Base-by-base conservation (phyloP, 176 grass and related monocot genomes). In the Cymbopogon citratus region DNA sequence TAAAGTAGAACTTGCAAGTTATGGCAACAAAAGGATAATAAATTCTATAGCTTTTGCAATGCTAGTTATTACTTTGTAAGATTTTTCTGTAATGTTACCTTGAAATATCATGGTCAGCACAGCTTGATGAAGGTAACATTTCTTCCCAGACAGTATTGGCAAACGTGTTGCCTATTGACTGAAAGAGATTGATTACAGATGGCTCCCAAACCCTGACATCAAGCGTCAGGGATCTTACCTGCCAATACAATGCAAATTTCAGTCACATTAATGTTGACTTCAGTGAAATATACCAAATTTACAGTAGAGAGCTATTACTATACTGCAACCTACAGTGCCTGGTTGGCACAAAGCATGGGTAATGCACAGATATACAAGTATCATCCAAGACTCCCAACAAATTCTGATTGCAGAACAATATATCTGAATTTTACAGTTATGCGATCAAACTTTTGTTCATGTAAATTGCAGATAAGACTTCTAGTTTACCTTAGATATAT, bases 191-290 rank as follows among this genome's bases (percentile, higher is more conserved):
- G 71, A 99, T 99, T 75, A 99, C 96, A 63, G 96, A 99, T 71
- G 80, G 80, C 80, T 99, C 96, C 96, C 96, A 99, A 49, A 91
- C 96, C 87, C 89, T 89, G 77, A 99, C 96, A 90, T 99, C 96
- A 89, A 99, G 96, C 38, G 96, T 99, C 82, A 99, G 87, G 69
- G 96, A 99, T 84, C 96, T 89, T 81, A 99, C 96, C 96, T 99
- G 87, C 16, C 77, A 91, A 76, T 74, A 49, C 40, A 87, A 78
- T 27, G 61, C 34, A 80, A 85, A 80, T 31, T 71, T 78, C 61
- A 87, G 25, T 69, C 60, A 69, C 13, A 65, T 62, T 39, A 76
- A 76, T 24, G 43, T 79, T 69, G 46, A 40, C 21, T 62, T 61
- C 52, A 73, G 18, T 68, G 27, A 10, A 31, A 29, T 31, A 83